Conservation (phyloP, 2,329 filamentous ascomycete genomes). For the Coniella lustricola region DNA sequence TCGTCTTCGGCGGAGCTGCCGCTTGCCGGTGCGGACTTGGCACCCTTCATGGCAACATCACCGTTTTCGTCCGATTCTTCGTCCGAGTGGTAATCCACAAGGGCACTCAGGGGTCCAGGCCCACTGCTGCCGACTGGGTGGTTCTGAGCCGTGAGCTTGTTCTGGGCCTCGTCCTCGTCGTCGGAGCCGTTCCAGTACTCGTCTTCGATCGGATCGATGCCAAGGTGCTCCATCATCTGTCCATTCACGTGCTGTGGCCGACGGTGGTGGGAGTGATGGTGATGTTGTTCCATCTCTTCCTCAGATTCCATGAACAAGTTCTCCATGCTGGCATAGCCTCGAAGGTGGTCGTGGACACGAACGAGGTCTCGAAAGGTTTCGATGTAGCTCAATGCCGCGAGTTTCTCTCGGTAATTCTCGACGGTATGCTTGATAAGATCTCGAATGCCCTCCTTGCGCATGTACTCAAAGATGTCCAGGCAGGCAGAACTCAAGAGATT, state of each 20-base stretch:
- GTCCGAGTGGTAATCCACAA: constrained; percentile 16
- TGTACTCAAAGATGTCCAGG: constrained; percentile 86
- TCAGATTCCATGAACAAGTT: constrained; percentile 62
- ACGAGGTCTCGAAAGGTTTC: constrained; percentile 76
- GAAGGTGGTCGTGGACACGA: constrained; percentile 69
- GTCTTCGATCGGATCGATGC: constrained; percentile 74
- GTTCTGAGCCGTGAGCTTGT: constrained; percentile 26
- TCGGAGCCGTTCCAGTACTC: constrained; percentile 92
- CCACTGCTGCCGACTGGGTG: constrained; percentile 53
- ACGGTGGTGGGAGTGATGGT: too few species aligned
- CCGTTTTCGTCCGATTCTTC: constrained; percentile 67
- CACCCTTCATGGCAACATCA: constrained; percentile 33
- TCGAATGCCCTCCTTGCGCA: constrained; percentile 76
- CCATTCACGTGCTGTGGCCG: constrained; percentile 34
- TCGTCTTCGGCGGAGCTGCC: too few species aligned
- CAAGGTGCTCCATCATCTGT: constrained; percentile 62
- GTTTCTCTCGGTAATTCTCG: constrained; percentile 71
- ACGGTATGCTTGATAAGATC: constrained; percentile 78
- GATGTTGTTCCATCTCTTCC: constrained; percentile 44
- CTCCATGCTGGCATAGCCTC: constrained; percentile 59
- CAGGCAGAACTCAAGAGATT: constrained; percentile 92
- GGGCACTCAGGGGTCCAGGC: constrained; percentile 57
- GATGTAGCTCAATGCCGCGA: constrained; percentile 72
- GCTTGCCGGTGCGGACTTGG: not conserved
- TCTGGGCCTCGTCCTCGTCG: constrained; percentile 66